Base-by-base conservation (phyloP, 257 asterid species). In the Salvia miltiorrhiza region DNA sequence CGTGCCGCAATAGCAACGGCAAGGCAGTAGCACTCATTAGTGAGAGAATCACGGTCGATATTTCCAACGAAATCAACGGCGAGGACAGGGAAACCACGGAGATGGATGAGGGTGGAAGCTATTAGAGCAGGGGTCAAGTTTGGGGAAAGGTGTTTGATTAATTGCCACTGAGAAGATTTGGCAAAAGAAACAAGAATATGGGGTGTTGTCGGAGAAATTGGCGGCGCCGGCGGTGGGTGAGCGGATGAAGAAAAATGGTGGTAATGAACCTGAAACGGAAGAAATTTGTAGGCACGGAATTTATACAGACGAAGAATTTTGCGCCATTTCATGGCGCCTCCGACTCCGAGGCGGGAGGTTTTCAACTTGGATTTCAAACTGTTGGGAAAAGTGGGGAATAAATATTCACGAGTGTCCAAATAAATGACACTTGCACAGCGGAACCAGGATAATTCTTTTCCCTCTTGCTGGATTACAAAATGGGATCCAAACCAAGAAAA, bases 81-180 rank as follows among this genome's bases (percentile, higher is more conserved):
- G 10, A 61, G 49, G 49, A 44, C 65, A 2, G 89, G 90, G 52
- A 75, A 80, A 33, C 73, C 78, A 11, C 84, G 80, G 77, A 85
- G 82, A 63, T 73, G 73, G 67, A 67, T 33, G 30, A 85, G 81
- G n/a, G 85, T 62, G 59, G 76, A 41, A 24, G 79, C 76, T 56
- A 85, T 65, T 24, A 78, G 65, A 43, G 72, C 17, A n/a, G 84
- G 78, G 10, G 77, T 76, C 44, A 82, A 65, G 62, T 70, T 43
- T 12, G 83, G 72, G 0, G 83, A 54, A 19, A 78, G 16, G 7
- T 78, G 91, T 87, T 85, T 78, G 89, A 87, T 76, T 55, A 74
- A 87, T 39, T 81, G 86, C 91, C 89, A 85, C 76, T 85, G 77
- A 80, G 90, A 85, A 72, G 80, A 67, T 55, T 54, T 63, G 28